Evolutionary conservation across 2,329 filamentous ascomycete genomes (phyloP), one percentile per base, ranked within the genome.

Genomic region (Teratosphaeriaceae sp.): DNA sequence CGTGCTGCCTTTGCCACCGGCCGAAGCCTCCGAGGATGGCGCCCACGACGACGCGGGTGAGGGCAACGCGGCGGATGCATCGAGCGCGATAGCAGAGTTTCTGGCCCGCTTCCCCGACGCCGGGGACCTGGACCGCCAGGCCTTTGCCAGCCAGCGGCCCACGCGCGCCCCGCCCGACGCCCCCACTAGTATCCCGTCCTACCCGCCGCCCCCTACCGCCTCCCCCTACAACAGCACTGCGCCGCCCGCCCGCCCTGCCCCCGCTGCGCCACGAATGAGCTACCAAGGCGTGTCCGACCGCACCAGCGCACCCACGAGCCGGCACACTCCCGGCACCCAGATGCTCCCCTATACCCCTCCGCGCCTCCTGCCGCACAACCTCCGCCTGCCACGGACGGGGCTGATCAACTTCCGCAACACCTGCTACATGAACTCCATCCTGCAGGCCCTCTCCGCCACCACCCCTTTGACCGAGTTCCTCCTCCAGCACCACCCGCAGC

Each of bases 371-470:
- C 64, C 66, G 3, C 63, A 65, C 19, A 66, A 70, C 27, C 44
- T 63, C 13, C 64, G 67, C 21, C 70, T 79, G 54, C 75, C 80
- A n/a, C 70, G 71, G 26, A 84, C 86, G 9, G 89, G 90, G 0
- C 73, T 96, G 11, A 69, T 80, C 45, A 96, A 96, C 54, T 85
- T 88, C 30, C 79, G 80, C 1, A 82, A 84, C 36, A 89, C 85
- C 51, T 96, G 90, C 62, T 96, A 95, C 60, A 88, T 92, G 72
- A 96, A 95, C 64, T 83, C 87, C n/a, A 82, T 83, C 0, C 71
- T 97, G 20, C 90, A 97, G 64, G 85, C 84, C 47, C 69, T 96
- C 15, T 84, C 85, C 45, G 83, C 82, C 1, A 90, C 88, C 1
- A 67, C 74, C 7, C 69, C 73, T 15, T 64, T 83, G 31, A 78